A percentile compares a stretch with the other conserved stretches of the same genome.
phyloP scores from a whole-genome alignment of 306 rosid genomes.

The Medicago lupulina region DNA sequence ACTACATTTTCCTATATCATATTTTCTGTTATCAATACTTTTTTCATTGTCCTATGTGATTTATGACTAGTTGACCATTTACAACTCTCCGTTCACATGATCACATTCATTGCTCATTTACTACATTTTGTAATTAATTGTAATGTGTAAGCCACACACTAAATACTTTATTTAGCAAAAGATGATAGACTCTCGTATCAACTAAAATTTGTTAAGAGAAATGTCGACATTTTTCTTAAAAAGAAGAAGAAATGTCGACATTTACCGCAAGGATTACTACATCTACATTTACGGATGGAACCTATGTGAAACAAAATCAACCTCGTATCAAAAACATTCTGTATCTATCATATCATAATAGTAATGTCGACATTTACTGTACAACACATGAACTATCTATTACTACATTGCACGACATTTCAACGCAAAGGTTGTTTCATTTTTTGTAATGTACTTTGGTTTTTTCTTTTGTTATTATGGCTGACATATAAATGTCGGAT shows the following conservation, averaged over 20 bases:
- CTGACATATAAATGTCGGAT: too few relatives aligned
- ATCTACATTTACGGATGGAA: not conserved
- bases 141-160: not conserved
- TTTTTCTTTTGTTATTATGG: not conserved
- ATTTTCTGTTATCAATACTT: too few relatives aligned
- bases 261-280: not conserved
- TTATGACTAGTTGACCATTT: slow-evolving; percentile 24
- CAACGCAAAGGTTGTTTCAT: not conserved
- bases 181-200: not conserved
- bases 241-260: not conserved
- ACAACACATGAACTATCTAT: not conserved
- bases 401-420: slow-evolving; percentile 12
- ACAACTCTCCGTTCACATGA: not conserved
- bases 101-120: not conserved
- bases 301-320: not conserved
- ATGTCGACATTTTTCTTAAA: too few relatives aligned
- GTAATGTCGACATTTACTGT: too few relatives aligned
- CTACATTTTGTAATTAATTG: not conserved
- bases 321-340: not conserved
- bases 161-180: not conserved
- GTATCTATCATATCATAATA: not conserved
- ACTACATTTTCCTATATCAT: too few relatives aligned
- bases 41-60: too few relatives aligned
- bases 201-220: not conserved
- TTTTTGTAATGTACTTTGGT: slow-evolving; percentile 29